Base-by-base conservation (phyloP, 83 land plant genomes). In the Isoetes engelmannii region DNA sequence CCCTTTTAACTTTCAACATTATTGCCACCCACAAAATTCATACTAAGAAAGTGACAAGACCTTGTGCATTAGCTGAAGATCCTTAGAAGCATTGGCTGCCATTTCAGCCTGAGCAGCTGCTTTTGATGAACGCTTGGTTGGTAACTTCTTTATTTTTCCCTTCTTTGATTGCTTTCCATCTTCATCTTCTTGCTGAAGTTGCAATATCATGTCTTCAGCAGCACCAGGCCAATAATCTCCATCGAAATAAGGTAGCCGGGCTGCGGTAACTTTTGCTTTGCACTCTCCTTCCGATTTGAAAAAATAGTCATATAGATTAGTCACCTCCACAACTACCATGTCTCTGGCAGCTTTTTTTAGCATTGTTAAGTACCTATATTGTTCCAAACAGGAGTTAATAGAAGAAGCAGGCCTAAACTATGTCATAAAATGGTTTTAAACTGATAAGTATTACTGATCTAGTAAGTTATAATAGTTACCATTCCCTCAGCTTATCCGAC, bases 151-250 rank as follows among this genome's bases (percentile, higher is more conserved):
- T 18, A 20, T 59, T 12, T 19, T 18, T 12, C 18, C 62, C 20
- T 59, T 59, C 20, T 59, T 59, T 8, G 3, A 3, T 7, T 19
- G 62, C 62, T 19, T 59, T 18, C 19, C 28, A 12, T 59, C 62
- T 19, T 59, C 62, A 12, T 51, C 55, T 12, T 51, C 55, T 17
- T 59, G 62, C 28, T 59, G 12, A 59, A 59, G 62, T 19, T 59
- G 62, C 28, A 12, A 37, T 19, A 59, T 18, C 12, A 59, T 42
- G 12, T 59, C 62, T 59, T 59, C 62, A 8, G 62, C 62, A 8
- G 62, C 62, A 9, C 62, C 62, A 59, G 62, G 62, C 62, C 62
- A 59, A 18, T 59, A 59, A 59, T 59, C 62, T 7, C 62, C 62
- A 18, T 59, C 62, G 4, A 59, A 59, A 59, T 59, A 51, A 51